A percentile compares a stretch with the other conserved stretches of the same genome.
These are phyloP conservation scores for Elsinoe necatrix DNA, from an alignment of 2,329 filamentous ascomycete species.

Conservation along the genomic window DNA sequence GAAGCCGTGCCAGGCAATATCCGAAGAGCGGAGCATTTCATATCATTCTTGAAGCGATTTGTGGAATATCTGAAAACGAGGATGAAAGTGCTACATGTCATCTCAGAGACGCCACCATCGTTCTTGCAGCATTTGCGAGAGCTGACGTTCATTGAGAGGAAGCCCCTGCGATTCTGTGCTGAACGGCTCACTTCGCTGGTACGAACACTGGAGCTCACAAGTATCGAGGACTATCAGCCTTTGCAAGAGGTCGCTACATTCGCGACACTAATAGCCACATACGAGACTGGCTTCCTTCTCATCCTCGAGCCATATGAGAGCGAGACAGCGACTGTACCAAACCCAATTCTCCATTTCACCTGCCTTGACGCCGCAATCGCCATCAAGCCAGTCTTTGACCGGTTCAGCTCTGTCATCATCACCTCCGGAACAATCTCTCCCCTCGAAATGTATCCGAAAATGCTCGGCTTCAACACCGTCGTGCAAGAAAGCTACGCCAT, in stretches of 20 bases:
- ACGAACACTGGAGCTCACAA: constrained; percentile 87
- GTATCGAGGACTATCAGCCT: constrained; percentile 95
- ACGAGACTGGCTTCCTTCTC: constrained; percentile 90
- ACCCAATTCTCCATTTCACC: constrained; percentile 93
- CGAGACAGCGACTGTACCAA: constrained; percentile 88
- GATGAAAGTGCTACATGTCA: constrained; percentile 97
- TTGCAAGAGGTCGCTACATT: constrained; percentile 97
- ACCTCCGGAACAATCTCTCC: constrained; percentile 96
- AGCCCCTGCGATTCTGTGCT: constrained; percentile 87
- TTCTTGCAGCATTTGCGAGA: constrained; percentile 91
- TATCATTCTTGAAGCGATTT: constrained; percentile 88
- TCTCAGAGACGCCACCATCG: constrained; percentile 90
- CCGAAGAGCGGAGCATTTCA: constrained; percentile 87
- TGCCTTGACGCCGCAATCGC: constrained; percentile 96
- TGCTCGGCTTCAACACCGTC: constrained; percentile 87
- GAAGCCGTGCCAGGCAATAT: constrained; percentile 97
- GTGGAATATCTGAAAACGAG: constrained; percentile 92
- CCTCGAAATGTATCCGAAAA: constrained; percentile 97
- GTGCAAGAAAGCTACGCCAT: constrained; percentile 96
- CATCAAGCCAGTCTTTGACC: constrained; percentile 94
- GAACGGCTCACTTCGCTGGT: constrained; percentile 92
- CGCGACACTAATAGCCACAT: constrained; percentile 89
- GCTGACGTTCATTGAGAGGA: constrained; percentile 94
- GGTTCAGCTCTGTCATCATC: constrained; percentile 96
- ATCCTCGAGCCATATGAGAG: constrained; percentile 98